Evolutionary conservation across 768 basidiomycete genomes (phyloP).

Genomic region (Kwoniella botswanensis): DNA sequence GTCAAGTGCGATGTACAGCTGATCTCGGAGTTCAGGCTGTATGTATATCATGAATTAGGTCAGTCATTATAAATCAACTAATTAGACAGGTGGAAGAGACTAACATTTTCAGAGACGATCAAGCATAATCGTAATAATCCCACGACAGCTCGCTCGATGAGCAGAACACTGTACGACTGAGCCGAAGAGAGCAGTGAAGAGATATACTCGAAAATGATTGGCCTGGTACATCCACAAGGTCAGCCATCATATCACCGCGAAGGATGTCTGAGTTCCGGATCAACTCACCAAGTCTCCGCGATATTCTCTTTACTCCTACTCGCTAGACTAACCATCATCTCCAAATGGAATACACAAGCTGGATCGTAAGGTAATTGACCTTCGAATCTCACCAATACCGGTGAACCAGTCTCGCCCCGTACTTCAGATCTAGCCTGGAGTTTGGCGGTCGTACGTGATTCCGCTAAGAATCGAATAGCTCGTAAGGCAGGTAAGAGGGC

Average conservation of each 20-base stretch:
- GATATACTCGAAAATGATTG: constrained; percentile 90
- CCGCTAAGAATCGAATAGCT: constrained; percentile 86
- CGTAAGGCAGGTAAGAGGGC: constrained; percentile 82
- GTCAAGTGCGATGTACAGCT: constrained; percentile 92
- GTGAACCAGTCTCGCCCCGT: constrained; percentile 39
- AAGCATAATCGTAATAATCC: constrained; percentile 82
- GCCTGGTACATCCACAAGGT: constrained; percentile 64
- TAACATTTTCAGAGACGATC: constrained; percentile 77
- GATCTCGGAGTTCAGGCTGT: constrained; percentile 83
- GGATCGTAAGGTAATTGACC: constrained; percentile 87
- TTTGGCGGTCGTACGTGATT: constrained; percentile 80
- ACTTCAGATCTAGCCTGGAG: constrained; percentile 35
- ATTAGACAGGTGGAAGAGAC: constrained; percentile 27
- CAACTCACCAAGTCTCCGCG: constrained; percentile 81
- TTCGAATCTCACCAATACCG: constrained; percentile 35
- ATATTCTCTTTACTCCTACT: constrained; percentile 76
- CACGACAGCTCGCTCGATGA: constrained; percentile 93
- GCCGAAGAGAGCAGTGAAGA: constrained; percentile 78
- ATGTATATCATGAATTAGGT: background rate
- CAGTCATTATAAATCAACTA: background rate
- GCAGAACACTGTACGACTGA: constrained; percentile 80
- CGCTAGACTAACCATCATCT: constrained; percentile 90
- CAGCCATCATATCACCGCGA: background rate
- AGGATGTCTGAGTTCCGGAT: background rate
- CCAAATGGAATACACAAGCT: constrained; percentile 89